phyloP scores from a whole-genome alignment of 1,284 basidiomycete genomes.

The Phenoliferia sp. region DNA sequence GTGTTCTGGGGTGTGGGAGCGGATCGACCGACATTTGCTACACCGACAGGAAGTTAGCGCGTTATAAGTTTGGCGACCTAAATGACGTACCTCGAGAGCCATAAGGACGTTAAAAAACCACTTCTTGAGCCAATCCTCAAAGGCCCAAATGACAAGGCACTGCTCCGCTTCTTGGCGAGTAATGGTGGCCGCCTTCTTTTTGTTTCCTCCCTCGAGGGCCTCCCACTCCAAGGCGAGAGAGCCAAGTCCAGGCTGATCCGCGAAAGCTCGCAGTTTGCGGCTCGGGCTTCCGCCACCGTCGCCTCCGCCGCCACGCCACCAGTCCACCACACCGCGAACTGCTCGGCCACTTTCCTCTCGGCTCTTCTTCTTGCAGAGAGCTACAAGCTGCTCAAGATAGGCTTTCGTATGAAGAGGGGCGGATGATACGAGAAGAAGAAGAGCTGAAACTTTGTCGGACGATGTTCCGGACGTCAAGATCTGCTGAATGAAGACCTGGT shows the following conservation, averaged over 20 bases:
- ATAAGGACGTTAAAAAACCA: conserved; percentile 92
- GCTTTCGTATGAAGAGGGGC: conserved; percentile 78
- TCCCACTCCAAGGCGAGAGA: conserved; percentile 51
- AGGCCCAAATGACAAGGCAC: conserved; percentile 77
- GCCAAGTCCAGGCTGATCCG: conserved; percentile 70
- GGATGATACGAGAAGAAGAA: conserved; percentile 84
- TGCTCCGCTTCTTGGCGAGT: conserved; percentile 46
- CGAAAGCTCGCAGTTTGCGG: conserved; percentile 81
- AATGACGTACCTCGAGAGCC: conserved; percentile 68
- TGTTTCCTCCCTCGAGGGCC: conserved; percentile 22
- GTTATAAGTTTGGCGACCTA: not conserved
- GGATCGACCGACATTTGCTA: conserved; percentile 81
- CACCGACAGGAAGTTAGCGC: conserved; percentile 4
- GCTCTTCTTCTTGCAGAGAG: conserved; percentile 69
- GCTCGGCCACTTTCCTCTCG: conserved; percentile 88
- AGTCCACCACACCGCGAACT: conserved; percentile 85
- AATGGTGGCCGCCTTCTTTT: conserved; percentile 20
- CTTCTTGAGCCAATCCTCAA: conserved; percentile 96
- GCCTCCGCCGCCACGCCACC: conserved; percentile 71
- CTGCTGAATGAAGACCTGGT: conserved; percentile 63
- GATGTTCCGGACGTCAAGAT: conserved; percentile 84
- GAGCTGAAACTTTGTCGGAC: conserved; percentile 85
- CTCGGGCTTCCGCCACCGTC: conserved; percentile 58
- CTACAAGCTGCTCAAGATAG: conserved; percentile 64
- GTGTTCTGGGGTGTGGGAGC: conserved; percentile 79